Evolutionary conservation across 768 basidiomycete species (phyloP).

Genomic region (Cystobasidium ongulense): DNA sequence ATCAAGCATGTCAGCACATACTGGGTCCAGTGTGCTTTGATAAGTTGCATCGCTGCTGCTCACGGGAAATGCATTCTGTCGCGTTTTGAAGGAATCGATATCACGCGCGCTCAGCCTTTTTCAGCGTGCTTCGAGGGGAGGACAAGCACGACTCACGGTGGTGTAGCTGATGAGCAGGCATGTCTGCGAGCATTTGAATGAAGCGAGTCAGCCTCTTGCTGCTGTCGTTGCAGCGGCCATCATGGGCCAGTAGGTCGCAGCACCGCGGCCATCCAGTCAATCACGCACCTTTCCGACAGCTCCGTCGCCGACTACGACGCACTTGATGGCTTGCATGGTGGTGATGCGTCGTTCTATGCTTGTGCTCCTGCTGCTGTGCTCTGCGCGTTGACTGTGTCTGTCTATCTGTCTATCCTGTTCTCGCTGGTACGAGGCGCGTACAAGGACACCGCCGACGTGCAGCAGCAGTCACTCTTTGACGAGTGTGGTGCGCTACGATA

Average conservation of each 20-base stretch:
- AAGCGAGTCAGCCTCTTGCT: too few relatives aligned
- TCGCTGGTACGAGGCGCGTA: background rate
- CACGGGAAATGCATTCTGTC: slow-evolving; percentile 43
- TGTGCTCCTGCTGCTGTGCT: background rate
- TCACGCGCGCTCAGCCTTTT: background rate
- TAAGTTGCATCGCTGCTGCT: slow-evolving; percentile 59
- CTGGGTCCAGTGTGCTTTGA: slow-evolving; percentile 50
- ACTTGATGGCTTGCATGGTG: slow-evolving; percentile 38
- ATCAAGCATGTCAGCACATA: background rate
- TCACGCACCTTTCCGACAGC: slow-evolving; percentile 48
- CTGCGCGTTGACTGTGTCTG: background rate
- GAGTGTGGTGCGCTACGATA: too few relatives aligned
- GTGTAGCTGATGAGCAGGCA: slow-evolving; percentile 99
- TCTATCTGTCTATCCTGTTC: background rate
- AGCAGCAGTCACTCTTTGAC: too few relatives aligned
- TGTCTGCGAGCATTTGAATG: slow-evolving; percentile 54
- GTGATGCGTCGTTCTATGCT: background rate
- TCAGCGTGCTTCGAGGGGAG: background rate
- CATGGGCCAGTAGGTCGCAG: too few relatives aligned
- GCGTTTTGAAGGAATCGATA: background rate
- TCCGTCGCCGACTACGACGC: slow-evolving; percentile 49
- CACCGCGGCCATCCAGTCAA: background rate
- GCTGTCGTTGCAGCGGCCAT: background rate
- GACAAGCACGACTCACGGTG: slow-evolving; percentile 49
- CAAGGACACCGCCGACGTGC: too few relatives aligned